A percentile compares a stretch with the other conserved stretches of the same genome.
These are phyloP conservation scores for Aspergillus nomiae DNA, from an alignment of 2,329 filamentous ascomycete genomes.

Conservation along the genomic window DNA sequence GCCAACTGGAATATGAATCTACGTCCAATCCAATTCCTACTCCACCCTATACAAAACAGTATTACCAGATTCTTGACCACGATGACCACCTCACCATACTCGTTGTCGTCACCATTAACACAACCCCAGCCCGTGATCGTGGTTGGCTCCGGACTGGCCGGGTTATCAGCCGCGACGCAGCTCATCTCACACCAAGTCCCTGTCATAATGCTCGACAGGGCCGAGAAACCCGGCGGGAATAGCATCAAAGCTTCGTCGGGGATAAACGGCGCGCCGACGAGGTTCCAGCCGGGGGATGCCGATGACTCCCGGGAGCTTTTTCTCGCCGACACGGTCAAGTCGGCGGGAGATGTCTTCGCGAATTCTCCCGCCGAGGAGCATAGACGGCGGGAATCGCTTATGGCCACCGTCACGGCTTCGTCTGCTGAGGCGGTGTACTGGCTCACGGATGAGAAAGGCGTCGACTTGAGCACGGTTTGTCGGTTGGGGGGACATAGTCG, in stretches of 20 bases:
- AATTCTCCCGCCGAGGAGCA: conserved; percentile 33
- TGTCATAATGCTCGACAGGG: conserved; percentile 62
- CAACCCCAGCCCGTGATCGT: conserved; percentile 51
- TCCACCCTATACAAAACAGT: background rate
- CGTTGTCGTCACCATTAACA: background rate
- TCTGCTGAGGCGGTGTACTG: conserved; percentile 58
- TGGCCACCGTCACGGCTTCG: conserved; percentile 50
- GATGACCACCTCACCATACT: background rate
- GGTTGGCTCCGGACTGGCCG: conserved; percentile 67
- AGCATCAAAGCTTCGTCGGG: conserved; percentile 69
- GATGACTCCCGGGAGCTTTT: conserved; percentile 45
- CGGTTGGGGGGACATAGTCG: conserved; percentile 62
- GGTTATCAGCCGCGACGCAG: conserved; percentile 60
- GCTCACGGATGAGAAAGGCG: conserved; percentile 58
- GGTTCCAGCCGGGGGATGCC: conserved; percentile 51
- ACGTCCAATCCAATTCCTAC: background rate
- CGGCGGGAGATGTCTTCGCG: conserved; percentile 50
- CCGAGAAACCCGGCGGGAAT: conserved; percentile 63
- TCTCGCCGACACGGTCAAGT: conserved; percentile 59
- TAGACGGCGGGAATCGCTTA: conserved; percentile 45
- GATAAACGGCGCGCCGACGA: conserved; percentile 64
- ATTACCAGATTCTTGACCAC: background rate
- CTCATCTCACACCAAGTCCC: conserved; percentile 55
- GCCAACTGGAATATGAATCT: background rate
- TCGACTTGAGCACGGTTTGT: conserved; percentile 62